phyloP scores from a whole-genome alignment of 2,329 filamentous ascomycete species.

The Cadophora gregata region DNA sequence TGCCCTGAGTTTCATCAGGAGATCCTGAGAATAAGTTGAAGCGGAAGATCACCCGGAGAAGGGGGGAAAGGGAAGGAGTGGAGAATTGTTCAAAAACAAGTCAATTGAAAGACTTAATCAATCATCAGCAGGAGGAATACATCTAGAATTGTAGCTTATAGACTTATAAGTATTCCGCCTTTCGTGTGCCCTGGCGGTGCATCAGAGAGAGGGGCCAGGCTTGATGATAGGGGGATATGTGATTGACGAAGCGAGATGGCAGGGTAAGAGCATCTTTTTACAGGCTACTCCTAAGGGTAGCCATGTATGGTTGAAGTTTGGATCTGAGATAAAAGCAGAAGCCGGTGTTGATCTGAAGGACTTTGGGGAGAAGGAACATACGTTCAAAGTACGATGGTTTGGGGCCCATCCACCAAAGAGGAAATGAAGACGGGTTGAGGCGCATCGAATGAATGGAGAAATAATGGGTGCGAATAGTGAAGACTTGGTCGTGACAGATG shows the following conservation, averaged over 20 bases:
- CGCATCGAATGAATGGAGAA: not conserved
- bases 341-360: not conserved
- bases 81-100: too few relatives aligned
- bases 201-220: not conserved
- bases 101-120: too few relatives aligned
- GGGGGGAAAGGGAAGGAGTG: too few relatives aligned
- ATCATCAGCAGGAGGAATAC: too few relatives aligned
- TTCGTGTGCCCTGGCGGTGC: not conserved
- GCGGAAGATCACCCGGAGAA: not conserved
- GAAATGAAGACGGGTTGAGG: constrained; percentile 2
- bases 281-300: constrained; percentile 7
- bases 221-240: constrained; percentile 3
- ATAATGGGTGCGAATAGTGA: not conserved
- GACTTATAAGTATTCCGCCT: not conserved
- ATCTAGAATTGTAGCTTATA: constrained; percentile 9
- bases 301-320: not conserved
- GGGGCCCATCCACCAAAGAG: not conserved
- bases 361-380: constrained; percentile 9
- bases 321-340: not conserved
- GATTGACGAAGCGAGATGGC: not conserved
- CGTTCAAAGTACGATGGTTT: constrained; percentile 6
- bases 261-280: not conserved
- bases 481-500: too few relatives aligned
- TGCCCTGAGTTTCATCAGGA: not conserved
- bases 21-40: not conserved